phyloP scores from a whole-genome alignment of 2,329 filamentous ascomycete species.

The Rhinocladiella similis region DNA sequence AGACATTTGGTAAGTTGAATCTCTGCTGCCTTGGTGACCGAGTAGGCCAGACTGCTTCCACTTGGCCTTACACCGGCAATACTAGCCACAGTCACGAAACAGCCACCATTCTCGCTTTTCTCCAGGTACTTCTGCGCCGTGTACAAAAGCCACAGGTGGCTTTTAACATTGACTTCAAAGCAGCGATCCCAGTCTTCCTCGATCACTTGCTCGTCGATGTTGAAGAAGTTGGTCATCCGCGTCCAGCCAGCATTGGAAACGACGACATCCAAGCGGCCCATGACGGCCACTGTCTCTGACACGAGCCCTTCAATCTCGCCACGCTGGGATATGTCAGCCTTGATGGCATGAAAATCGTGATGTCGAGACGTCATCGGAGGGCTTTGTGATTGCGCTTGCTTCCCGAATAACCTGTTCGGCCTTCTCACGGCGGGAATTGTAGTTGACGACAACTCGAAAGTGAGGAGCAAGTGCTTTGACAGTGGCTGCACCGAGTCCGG shows the following conservation, averaged over 20 bases:
- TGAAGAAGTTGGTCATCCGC: constrained; percentile 35
- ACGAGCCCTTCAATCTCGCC: constrained; percentile 40
- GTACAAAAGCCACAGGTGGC: constrained; percentile 60
- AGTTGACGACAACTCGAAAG: constrained; percentile 31
- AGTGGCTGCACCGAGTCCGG: constrained; percentile 30
- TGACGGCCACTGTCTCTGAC: constrained; percentile 42
- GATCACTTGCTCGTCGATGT: constrained; percentile 19
- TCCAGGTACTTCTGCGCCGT: constrained; percentile 53
- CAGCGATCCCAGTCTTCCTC: constrained; percentile 61
- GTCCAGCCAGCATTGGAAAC: constrained; percentile 44
- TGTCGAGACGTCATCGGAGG: constrained; percentile 12
- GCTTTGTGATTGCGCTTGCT: constrained; percentile 19
- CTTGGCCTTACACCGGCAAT: constrained; percentile 64
- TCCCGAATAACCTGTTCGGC: constrained; percentile 28
- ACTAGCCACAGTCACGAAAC: constrained; percentile 65
- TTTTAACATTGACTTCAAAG: constrained; percentile 63
- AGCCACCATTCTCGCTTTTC: constrained; percentile 50
- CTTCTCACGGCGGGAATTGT: constrained; percentile 27
- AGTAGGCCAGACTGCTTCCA: constrained; percentile 48
- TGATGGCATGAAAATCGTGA: constrained; percentile 24
- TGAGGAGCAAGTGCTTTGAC: constrained; percentile 28
- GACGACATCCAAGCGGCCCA: constrained; percentile 51
- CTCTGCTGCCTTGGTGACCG: constrained; percentile 75
- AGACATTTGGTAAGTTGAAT: constrained; percentile 65
- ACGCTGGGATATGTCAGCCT: constrained; percentile 27